These are phyloP conservation scores for Marsdenia floribunda DNA, from an alignment of 257 asterid species.

Conservation along the genomic window DNA sequence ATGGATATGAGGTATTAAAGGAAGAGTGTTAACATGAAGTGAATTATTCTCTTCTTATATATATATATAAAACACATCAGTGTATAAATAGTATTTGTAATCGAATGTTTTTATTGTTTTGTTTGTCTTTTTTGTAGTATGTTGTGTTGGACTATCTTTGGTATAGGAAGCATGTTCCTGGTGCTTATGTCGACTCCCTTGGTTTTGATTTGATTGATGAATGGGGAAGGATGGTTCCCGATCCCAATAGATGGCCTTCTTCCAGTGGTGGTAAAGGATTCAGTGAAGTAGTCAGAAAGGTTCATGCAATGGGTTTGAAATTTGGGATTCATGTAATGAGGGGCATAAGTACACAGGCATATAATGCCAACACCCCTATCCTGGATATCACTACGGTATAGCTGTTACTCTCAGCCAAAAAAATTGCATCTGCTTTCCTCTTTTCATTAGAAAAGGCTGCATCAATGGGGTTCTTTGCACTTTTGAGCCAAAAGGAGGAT, in stretches of 20 bases:
- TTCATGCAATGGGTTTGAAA: slow-evolving; percentile 84
- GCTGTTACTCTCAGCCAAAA: slow-evolving; percentile 3
- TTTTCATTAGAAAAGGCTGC: slow-evolving; percentile 6
- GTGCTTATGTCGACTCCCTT: slow-evolving; percentile 75
- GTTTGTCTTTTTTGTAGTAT: slow-evolving; percentile 39
- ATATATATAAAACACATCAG: background rate
- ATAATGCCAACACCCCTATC: slow-evolving; percentile 71
- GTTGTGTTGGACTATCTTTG: slow-evolving; percentile 98
- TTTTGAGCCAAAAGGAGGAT: background rate
- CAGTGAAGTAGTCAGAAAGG: slow-evolving; percentile 53
- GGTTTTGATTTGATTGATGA: slow-evolving; percentile 86
- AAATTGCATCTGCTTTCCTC: background rate
- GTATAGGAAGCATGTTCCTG: slow-evolving; percentile 78
- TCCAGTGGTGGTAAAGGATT: slow-evolving; percentile 75
- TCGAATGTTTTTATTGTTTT: slow-evolving; percentile 1
- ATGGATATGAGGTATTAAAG: slow-evolving; percentile 69
- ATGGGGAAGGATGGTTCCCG: slow-evolving; percentile 99
- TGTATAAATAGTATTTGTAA: background rate
- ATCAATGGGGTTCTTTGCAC: background rate
- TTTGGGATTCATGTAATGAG: slow-evolving; percentile 96
- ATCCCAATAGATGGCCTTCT: slow-evolving; percentile 91
- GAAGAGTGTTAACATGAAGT: background rate
- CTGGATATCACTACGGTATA: slow-evolving; percentile 67
- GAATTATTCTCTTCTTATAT: background rate
- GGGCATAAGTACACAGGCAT: slow-evolving; percentile 85